A percentile compares a stretch with the other conserved stretches of the same genome.
These are phyloP conservation scores for Graphium sp. DNA, from an alignment of 2,329 filamentous ascomycete species.

Conservation along the genomic window DNA sequence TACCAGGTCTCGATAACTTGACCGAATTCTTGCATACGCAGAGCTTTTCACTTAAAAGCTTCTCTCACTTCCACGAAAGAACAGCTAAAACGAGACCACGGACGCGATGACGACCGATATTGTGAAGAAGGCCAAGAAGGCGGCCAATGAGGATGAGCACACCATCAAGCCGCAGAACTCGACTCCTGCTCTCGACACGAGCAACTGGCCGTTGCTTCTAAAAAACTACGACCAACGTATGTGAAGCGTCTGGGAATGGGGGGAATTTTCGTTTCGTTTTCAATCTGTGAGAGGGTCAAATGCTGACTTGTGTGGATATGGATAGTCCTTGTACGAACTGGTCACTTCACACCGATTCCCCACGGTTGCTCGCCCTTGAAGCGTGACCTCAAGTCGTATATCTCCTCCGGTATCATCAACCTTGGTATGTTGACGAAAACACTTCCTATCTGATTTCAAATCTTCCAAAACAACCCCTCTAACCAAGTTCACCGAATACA, in stretches of 20 bases:
- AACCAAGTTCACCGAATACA: no score
- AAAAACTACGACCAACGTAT: conserved; percentile 90
- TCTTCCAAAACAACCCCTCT: no score
- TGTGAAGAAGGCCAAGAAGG: conserved; percentile 32
- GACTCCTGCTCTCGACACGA: conserved; percentile 66
- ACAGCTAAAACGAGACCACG: conserved; percentile 3
- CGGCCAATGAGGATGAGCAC: conserved; percentile 54
- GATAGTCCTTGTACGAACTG: conserved; percentile 76
- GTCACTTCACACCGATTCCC: conserved; percentile 93
- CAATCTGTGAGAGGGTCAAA: neutral
- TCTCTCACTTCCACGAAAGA: conserved; percentile 4
- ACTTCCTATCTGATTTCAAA: no score
- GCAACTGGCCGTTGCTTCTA: conserved; percentile 80
- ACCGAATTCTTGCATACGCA: no score
- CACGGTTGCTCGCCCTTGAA: conserved; percentile 81
- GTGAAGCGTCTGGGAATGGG: conserved; percentile 16
- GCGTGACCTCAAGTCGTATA: conserved; percentile 92
- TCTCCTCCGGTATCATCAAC: conserved; percentile 96
- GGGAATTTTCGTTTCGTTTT: neutral
- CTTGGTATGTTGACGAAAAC: no score
- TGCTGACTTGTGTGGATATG: neutral
- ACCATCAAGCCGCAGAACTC: conserved; percentile 83
- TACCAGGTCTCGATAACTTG: no score
- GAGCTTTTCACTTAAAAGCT: conserved; percentile 3
- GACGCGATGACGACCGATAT: conserved; percentile 28